Conservation (phyloP, 2,329 filamentous ascomycete genomes). For the Paraphaeosphaeria minitans region DNA sequence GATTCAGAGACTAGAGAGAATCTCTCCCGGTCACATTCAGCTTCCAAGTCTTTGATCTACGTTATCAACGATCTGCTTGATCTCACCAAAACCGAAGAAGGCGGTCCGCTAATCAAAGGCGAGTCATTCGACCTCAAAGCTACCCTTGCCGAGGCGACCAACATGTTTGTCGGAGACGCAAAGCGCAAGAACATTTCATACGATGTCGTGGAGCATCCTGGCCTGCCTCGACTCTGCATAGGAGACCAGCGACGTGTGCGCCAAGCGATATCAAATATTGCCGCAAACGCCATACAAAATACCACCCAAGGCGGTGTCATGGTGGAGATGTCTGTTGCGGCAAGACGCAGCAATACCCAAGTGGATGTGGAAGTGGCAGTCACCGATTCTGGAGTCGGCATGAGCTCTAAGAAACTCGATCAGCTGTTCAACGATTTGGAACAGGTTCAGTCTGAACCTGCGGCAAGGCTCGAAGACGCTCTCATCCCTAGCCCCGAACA, state of each 20-base stretch:
- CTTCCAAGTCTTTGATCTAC: conserved; percentile 89
- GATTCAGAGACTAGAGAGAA: conserved; percentile 86
- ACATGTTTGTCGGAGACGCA: conserved; percentile 74
- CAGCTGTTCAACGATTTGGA: conserved; percentile 65
- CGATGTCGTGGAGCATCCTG: conserved; percentile 68
- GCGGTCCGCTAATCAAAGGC: conserved; percentile 76
- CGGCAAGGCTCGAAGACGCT: conserved; percentile 36
- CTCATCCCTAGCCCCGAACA: conserved; percentile 39
- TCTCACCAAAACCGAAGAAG: conserved; percentile 85
- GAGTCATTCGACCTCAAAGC: conserved; percentile 75
- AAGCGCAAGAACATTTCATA: conserved; percentile 76
- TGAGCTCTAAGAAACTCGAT: conserved; percentile 62
- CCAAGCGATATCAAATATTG: conserved; percentile 81
- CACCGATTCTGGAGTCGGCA: conserved; percentile 74
- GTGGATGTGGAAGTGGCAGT: conserved; percentile 75
- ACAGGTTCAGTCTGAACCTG: conserved; percentile 61
- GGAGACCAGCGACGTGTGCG: conserved; percentile 82
- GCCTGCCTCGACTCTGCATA: conserved; percentile 71
- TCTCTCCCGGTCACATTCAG: conserved; percentile 81
- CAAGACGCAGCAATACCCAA: conserved; percentile 48
- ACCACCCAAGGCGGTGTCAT: conserved; percentile 71
- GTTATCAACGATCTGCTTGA: conserved; percentile 93
- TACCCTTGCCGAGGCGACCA: conserved; percentile 77
- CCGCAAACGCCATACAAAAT: conserved; percentile 82
- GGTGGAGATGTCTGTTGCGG: conserved; percentile 69